Percentiles rank a stretch among this genome's conserved stretches.
phyloP scores from a whole-genome alignment of 352 stramenopile genomes.

The Elongisporangium prolatum region DNA sequence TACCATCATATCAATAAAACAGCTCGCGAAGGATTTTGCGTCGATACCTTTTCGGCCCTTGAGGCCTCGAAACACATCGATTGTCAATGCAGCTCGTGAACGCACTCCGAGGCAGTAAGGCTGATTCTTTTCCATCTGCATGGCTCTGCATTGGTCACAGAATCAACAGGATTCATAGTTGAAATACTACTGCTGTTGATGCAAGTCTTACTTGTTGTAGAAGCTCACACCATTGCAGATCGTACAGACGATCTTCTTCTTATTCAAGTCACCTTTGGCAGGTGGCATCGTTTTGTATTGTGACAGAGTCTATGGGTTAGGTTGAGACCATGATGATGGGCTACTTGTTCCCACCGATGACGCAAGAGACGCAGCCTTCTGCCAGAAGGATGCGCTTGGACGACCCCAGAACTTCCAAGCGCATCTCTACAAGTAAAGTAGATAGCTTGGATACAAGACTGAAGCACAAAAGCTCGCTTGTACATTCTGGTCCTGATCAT shows the following conservation, averaged over 20 bases:
- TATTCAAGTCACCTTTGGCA: neutral
- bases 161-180: too few species aligned
- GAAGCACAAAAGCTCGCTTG: too few species aligned
- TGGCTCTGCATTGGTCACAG: constrained; percentile 22
- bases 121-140: constrained; percentile 36
- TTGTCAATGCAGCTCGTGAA: constrained; percentile 25
- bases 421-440: too few species aligned
- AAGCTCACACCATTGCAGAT: constrained; percentile 53
- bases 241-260: neutral
- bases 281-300: neutral
- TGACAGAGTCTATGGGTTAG: neutral
- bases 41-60: constrained; percentile 33
- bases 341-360: neutral
- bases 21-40: neutral
- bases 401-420: too few species aligned
- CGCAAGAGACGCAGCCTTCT: too few species aligned
- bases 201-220: constrained; percentile 49
- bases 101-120: constrained; percentile 51
- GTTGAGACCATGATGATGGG: neutral
- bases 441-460: too few species aligned
- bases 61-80: constrained; percentile 36
- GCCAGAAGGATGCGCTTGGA: too few species aligned
- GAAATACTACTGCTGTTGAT: too few species aligned
- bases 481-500: too few species aligned
- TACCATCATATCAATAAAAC: neutral